Evolutionary conservation across 306 rosid genomes (phyloP), one percentile per base, ranked within the genome.

Genomic region (Medicago truncatula): DNA sequence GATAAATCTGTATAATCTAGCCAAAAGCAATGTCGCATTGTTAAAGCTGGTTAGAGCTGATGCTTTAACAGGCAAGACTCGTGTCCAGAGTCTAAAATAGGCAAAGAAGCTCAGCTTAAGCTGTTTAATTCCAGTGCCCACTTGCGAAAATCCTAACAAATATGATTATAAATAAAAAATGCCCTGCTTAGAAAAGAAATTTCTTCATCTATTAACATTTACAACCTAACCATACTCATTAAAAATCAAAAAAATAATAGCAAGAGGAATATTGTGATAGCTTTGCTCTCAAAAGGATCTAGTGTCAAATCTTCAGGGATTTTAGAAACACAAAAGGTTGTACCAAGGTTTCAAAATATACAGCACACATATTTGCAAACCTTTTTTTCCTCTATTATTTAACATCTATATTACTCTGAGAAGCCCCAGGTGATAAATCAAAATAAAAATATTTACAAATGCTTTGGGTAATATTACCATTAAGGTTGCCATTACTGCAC

Each of bases 281-380:
- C n/a, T 64, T 65, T 46, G 16, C 25, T 78, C 66, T 63, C 73
- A 44, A 44, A n/a, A 38, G 54, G 20, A 40, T 65, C 5, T 54
- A 61, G 34, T 74, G 18, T 7, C 71, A 56, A 57, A 71, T 66
- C 36, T 46, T 68, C 68, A 68, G 54, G 78, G 38, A 56, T 20
- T 47, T 62, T 63, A 38, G n/a, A 78, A 54, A 43, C 41, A 18
- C 25, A 20, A 54, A 60, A 25, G 28, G 3, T 25, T 21, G 64
- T 59, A 15, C 39, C 63, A 66, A 40, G 78, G 59, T 46, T 78
- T 47, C 70, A 63, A 70, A 46, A 74, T 43, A 69, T 8, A 54
- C 36, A 57, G 46, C 69, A 39, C 13, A n/a, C 12, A 49, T 62
- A 67, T 46, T 71, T 46, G 61, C 53, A 64, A 75, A 56, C 28